Percentiles rank a stretch among this genome's conserved stretches.
These are phyloP conservation scores for Neonectria coccinea DNA, from an alignment of 2,329 filamentous ascomycete genomes.

Conservation along the genomic window DNA sequence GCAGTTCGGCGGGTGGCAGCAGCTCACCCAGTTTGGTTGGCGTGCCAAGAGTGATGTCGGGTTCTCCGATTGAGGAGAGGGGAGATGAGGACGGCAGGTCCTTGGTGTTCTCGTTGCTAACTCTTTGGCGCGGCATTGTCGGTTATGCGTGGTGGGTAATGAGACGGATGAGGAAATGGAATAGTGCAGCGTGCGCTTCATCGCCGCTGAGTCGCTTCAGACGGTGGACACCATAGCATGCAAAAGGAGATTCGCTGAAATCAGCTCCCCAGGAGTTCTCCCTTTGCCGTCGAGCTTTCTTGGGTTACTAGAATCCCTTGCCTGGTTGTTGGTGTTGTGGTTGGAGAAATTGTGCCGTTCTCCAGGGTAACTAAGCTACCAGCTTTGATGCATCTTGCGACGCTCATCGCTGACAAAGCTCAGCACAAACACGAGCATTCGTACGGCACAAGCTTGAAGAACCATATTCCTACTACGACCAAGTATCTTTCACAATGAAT, in stretches of 20 bases:
- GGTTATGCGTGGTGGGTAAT: too few species aligned
- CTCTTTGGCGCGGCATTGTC: neutral
- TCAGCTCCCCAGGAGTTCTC: neutral
- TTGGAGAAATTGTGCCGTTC: neutral
- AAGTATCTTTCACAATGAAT: neutral
- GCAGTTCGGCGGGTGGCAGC: conserved; percentile 11
- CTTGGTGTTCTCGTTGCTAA: neutral
- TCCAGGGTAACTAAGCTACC: neutral
- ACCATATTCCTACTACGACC: neutral
- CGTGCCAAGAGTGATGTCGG: conserved; percentile 14
- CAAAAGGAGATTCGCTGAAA: neutral
- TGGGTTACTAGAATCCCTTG: neutral
- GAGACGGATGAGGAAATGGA: too few species aligned
- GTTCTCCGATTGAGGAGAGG: conserved; percentile 28
- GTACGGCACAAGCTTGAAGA: neutral
- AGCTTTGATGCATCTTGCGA: neutral
- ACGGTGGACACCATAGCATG: neutral
- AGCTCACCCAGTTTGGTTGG: neutral
- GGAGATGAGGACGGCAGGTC: conserved; percentile 27
- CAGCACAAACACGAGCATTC: neutral
- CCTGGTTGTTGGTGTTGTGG: neutral
- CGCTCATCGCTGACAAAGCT: neutral
- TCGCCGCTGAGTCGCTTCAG: neutral
- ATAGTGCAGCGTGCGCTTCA: neutral
- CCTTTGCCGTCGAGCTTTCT: neutral